Evolutionary conservation across 768 basidiomycete species (phyloP).

Genomic region (Lactarius hengduanensis): DNA sequence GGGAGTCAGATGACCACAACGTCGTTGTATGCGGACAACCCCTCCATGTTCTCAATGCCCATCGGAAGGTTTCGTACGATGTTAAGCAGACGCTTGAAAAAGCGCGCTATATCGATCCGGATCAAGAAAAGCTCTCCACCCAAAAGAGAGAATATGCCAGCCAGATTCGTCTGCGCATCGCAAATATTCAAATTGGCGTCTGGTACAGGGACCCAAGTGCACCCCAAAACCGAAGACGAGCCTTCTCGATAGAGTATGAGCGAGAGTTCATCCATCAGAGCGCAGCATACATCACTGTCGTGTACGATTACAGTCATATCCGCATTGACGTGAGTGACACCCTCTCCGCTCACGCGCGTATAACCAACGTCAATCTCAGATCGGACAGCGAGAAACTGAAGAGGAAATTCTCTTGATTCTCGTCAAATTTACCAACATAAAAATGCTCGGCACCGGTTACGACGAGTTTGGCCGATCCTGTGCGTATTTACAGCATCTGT

Average conservation of each 20-base stretch:
- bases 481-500: not conserved
- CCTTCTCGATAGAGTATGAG: slow-evolving; percentile 73
- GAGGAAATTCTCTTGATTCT: slow-evolving; percentile 11
- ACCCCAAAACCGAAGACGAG: slow-evolving; percentile 29
- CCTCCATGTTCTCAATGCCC: slow-evolving; percentile 27
- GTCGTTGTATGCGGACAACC: slow-evolving; percentile 31
- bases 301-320: slow-evolving; percentile 68
- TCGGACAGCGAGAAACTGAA: slow-evolving; percentile 25
- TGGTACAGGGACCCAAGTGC: slow-evolving; percentile 41
- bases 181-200: slow-evolving; percentile 65
- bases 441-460: slow-evolving; percentile 23
- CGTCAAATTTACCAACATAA: slow-evolving; percentile 23
- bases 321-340: slow-evolving; percentile 50
- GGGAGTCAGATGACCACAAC: slow-evolving; percentile 33
- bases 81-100: slow-evolving; percentile 34
- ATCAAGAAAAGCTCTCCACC: slow-evolving; percentile 32
- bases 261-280: slow-evolving; percentile 45
- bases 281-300: slow-evolving; percentile 55
- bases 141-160: slow-evolving; percentile 39
- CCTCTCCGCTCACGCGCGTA: not conserved
- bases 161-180: slow-evolving; percentile 49
- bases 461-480: slow-evolving; percentile 19
- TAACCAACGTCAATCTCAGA: not conserved
- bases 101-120: slow-evolving; percentile 36
- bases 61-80: slow-evolving; percentile 10